These are phyloP conservation scores for Leptosphaerulina australis DNA, from an alignment of 2,329 filamentous ascomycete genomes.

Conservation along the genomic window DNA sequence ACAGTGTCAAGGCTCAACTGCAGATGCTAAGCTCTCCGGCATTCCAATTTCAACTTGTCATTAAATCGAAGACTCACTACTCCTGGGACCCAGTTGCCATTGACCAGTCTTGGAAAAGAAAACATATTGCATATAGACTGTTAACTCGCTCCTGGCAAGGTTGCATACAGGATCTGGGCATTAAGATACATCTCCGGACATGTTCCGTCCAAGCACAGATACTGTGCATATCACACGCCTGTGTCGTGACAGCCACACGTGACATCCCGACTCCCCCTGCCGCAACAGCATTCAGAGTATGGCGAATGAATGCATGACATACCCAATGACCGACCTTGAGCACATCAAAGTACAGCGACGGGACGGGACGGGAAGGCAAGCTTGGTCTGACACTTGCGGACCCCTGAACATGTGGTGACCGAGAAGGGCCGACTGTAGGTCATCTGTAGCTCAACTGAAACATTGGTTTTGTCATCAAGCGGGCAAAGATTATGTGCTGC, in stretches of 20 bases:
- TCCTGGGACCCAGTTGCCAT: background rate
- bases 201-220: background rate
- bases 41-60: background rate
- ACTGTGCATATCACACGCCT: background rate
- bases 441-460: background rate
- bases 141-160: background rate
- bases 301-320: constrained; percentile 15
- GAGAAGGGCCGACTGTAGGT: constrained; percentile 8
- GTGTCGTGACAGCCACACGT: background rate
- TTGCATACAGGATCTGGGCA: constrained; percentile 4
- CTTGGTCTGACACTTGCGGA: constrained; percentile 2
- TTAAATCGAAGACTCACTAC: background rate
- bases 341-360: constrained; percentile 2
- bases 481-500: background rate
- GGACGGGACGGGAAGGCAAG: constrained; percentile 13
- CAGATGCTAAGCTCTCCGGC: background rate
- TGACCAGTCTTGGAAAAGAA: background rate
- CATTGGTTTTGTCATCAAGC: constrained; percentile 5
- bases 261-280: constrained; percentile 3
- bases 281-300: background rate
- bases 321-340: background rate
- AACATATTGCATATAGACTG: background rate
- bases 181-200: background rate
- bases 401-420: background rate
- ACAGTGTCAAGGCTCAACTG: background rate